Percentiles rank a stretch among this genome's conserved stretches.
phyloP scores from a whole-genome alignment of 805 yeast genomes.

The Candida krabiensis region DNA sequence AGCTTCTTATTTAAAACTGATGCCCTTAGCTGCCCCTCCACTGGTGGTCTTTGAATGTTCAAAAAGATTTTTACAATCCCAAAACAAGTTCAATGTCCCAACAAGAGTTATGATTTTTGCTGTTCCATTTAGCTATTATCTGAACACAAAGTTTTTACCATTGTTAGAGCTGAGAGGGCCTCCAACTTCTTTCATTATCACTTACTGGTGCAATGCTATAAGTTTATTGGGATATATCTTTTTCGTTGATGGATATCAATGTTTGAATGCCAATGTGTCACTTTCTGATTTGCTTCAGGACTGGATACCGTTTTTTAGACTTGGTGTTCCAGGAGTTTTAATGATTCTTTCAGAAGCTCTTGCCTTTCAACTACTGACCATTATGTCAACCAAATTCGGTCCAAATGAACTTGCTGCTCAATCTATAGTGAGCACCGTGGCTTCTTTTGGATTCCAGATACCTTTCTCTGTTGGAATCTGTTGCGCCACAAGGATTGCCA shows the following conservation, averaged over 20 bases:
- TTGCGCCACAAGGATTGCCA: constrained; percentile 52
- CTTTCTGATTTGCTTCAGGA: constrained; percentile 33
- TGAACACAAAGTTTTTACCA: constrained; percentile 63
- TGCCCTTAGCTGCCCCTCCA: constrained; percentile 66
- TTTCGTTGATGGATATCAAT: constrained; percentile 60
- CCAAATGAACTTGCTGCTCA: constrained; percentile 52
- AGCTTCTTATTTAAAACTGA: constrained; percentile 48
- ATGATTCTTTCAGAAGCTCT: constrained; percentile 59
- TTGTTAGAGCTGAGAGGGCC: constrained; percentile 69
- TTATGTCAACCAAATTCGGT: constrained; percentile 49
- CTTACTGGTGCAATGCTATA: constrained; percentile 67
- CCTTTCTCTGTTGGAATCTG: constrained; percentile 55
- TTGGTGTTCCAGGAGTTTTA: constrained; percentile 53
- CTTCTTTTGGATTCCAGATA: constrained; percentile 49
- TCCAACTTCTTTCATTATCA: constrained; percentile 64
- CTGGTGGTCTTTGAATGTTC: constrained; percentile 66
- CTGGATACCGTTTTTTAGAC: constrained; percentile 44
- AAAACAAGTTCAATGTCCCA: constrained; percentile 74
- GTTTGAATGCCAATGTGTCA: constrained; percentile 50
- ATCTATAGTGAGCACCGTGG: constrained; percentile 48
- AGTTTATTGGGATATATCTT: constrained; percentile 52
- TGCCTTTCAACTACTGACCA: constrained; percentile 54
- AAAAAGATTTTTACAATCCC: constrained; percentile 72
- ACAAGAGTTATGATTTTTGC: constrained; percentile 65
- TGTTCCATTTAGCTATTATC: constrained; percentile 62